Evolutionary conservation across 2,329 filamentous ascomycete species (phyloP), one percentile per base, ranked within the genome.

Genomic region (Pyrenophora tritici-repentis): DNA sequence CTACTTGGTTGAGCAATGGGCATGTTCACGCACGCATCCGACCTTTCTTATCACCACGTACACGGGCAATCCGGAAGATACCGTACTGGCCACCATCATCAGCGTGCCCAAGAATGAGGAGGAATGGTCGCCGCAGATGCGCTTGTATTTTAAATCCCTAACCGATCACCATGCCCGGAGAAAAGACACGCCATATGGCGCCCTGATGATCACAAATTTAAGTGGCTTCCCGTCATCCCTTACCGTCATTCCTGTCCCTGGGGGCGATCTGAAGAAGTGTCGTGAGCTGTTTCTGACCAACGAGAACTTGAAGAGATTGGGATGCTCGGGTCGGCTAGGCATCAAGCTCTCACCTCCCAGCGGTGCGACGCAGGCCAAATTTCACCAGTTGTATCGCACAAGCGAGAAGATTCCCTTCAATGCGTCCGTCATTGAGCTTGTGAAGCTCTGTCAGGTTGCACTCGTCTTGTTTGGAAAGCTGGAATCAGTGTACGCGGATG

Each of bases 1-100:
- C 55, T 97, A 97, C 73, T 77, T 97, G 13, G 91, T 97, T 59
- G 94, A 97, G 73, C 94, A 99, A 79, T 99, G 94, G 94, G 91
- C 91, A 5, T 97, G 92, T 74, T 97, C 93, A 10, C 86, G 94
- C 44, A 83, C 86, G 49, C 91, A 95, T 56, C 93, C 93, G 1
- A 97, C 93, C 13, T 89, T 96, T 58, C 84, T 96, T 42, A 95
- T 97, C 59, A 89, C 89, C 35, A 96, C 92, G 3, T 97, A 94
- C 68, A 97, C 93, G 0, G 94, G 93, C 47, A 91, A 97, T 64
- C 81, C 85, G 29, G 86, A 85, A 29, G 89, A 96, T 71, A 83
- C 81, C 0, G 86, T 96, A n/a, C 76, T 88, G 7, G 91, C 90
- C 4, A 87, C 88, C 3, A 87, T 97, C 8, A 77, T 97, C 38